Percentiles rank a stretch among this genome's conserved stretches.
These are phyloP conservation scores for bread wheat (Triticum aestivum) DNA, from an alignment of 176 grass and related monocot genomes.

Conservation along the genomic window DNA sequence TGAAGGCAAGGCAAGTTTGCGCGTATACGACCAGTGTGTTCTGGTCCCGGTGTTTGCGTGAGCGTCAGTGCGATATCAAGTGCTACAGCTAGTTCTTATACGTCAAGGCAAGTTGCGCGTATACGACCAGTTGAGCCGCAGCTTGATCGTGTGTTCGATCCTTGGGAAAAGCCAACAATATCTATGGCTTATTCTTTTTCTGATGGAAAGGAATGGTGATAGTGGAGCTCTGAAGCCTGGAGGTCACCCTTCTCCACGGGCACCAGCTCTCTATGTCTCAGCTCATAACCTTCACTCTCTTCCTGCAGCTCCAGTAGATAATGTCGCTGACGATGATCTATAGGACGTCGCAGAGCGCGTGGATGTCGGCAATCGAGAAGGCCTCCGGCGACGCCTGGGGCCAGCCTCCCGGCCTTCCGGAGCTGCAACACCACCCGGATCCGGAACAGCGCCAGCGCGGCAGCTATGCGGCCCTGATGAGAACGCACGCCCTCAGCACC, in stretches of 20 bases:
- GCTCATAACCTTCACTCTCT: conserved; percentile 33
- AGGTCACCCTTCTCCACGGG: conserved; percentile 59
- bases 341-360: conserved; percentile 63
- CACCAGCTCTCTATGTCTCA: conserved; percentile 45
- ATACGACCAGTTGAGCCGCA: too few relatives aligned
- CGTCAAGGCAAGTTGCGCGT: too few relatives aligned
- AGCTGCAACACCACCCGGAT: conserved; percentile 59
- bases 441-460: conserved; percentile 52
- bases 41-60: too few relatives aligned
- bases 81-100: too few relatives aligned
- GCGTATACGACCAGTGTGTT: too few relatives aligned
- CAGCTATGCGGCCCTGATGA: conserved; percentile 36
- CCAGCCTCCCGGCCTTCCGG: conserved; percentile 24
- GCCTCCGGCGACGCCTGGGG: conserved; percentile 56
- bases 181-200: background rate
- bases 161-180: background rate
- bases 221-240: conserved; percentile 13
- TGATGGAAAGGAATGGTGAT: too few relatives aligned
- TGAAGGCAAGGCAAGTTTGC: too few relatives aligned
- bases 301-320: conserved; percentile 55
- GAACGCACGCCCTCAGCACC: conserved; percentile 59
- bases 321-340: conserved; percentile 75
- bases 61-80: too few relatives aligned
- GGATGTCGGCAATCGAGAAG: conserved; percentile 71
- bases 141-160: too few relatives aligned